These are phyloP conservation scores for Davidsoniella neocaledoniae DNA, from an alignment of 2,329 filamentous ascomycete genomes.

Conservation along the genomic window DNA sequence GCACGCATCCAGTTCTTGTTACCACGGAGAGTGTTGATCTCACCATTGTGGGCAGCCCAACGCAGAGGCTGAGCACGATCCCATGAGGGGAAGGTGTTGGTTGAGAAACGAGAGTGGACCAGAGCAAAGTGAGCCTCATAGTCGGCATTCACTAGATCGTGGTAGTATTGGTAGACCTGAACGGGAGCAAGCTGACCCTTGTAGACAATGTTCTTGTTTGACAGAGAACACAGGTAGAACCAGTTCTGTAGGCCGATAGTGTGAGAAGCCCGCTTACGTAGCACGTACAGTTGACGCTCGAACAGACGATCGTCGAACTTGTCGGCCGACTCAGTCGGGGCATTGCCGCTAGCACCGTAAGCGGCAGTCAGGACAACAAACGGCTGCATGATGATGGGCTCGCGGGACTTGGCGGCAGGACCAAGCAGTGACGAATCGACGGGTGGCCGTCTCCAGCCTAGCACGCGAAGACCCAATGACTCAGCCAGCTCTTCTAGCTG, in stretches of 20 bases:
- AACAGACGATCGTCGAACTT: constrained; percentile 73
- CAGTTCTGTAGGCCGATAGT: constrained; percentile 92
- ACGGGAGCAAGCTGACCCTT: constrained; percentile 90
- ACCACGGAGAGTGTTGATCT: constrained; percentile 91
- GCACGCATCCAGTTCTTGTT: constrained; percentile 99
- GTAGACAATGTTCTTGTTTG: constrained; percentile 98
- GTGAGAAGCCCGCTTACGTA: constrained; percentile 89
- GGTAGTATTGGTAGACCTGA: constrained; percentile 96
- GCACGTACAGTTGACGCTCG: constrained; percentile 82
- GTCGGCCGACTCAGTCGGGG: constrained; percentile 61
- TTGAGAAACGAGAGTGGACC: constrained; percentile 93
- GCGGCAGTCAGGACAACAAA: constrained; percentile 78
- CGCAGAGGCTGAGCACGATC: constrained; percentile 89
- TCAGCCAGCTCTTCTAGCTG: constrained; percentile 91
- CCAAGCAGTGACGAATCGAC: constrained; percentile 86
- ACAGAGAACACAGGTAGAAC: constrained; percentile 95
- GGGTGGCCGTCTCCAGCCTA: constrained; percentile 93
- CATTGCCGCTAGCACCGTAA: constrained; percentile 59
- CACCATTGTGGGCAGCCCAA: constrained; percentile 96
- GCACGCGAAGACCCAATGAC: constrained; percentile 68
- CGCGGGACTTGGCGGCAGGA: constrained; percentile 79
- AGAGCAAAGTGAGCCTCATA: constrained; percentile 95
- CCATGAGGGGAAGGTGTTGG: constrained; percentile 97
- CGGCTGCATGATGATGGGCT: constrained; percentile 88
- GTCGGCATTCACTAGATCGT: constrained; percentile 90